These are phyloP conservation scores for Penicillium decumbens DNA, from an alignment of 2,329 filamentous ascomycete species.

Conservation along the genomic window DNA sequence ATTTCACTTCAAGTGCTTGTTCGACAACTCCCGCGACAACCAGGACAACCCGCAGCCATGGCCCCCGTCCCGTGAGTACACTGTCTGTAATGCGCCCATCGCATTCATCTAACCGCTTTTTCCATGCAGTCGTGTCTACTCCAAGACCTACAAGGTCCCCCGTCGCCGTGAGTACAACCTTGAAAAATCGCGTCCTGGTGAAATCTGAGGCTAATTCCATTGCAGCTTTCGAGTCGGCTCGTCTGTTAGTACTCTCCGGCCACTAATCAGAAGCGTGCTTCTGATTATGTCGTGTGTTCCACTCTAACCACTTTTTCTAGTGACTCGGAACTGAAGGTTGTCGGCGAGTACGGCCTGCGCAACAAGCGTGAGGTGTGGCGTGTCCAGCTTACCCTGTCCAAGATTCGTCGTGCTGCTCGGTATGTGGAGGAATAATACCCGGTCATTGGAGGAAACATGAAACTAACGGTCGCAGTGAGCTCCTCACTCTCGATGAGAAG, in stretches of 20 bases:
- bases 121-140: constrained; percentile 64
- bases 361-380: constrained; percentile 99
- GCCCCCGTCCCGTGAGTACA: constrained; percentile 42
- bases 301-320: constrained; percentile 68
- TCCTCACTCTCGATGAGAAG: constrained; percentile 99
- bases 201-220: constrained; percentile 36
- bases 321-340: constrained; percentile 99
- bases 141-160: constrained; percentile 99
- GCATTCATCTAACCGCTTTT: constrained; percentile 30
- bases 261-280: constrained; percentile 98
- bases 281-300: constrained; percentile 88
- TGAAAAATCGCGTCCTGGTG: constrained; percentile 3
- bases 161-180: constrained; percentile 61
- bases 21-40: constrained; percentile 38
- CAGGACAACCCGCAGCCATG: constrained; percentile 39
- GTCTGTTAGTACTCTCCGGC: constrained; percentile 93
- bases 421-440: constrained; percentile 48
- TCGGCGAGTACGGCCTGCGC: constrained; percentile 98
- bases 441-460: neutral
- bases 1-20: constrained; percentile 24
- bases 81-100: constrained; percentile 29
- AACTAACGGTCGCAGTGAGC: constrained; percentile 63
- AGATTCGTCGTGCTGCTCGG: constrained; percentile 99
- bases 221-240: constrained; percentile 91
- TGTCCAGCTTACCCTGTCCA: constrained; percentile 98